Conservation (phyloP, 2,329 filamentous ascomycete species). For the Colletotrichum graminicola region DNA sequence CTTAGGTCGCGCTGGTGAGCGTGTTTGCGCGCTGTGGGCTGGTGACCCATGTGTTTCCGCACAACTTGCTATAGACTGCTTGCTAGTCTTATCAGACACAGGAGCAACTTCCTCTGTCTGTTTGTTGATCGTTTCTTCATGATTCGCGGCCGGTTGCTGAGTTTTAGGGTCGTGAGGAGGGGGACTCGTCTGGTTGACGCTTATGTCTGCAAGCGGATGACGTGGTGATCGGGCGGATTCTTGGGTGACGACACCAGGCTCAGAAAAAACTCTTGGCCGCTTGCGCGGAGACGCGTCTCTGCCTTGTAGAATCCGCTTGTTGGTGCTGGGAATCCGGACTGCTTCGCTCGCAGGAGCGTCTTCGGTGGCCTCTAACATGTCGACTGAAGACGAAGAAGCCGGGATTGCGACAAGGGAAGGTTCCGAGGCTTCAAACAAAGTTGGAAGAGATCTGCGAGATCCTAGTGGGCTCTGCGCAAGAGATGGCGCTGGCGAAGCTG, state of each 20-base stretch:
- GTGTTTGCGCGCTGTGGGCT: background rate
- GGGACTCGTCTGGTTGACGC: slow-evolving; percentile 42
- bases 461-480: slow-evolving; percentile 2
- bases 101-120: background rate
- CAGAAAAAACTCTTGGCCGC: slow-evolving; percentile 2
- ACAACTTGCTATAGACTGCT: background rate
- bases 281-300: slow-evolving; percentile 14
- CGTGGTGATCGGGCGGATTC: slow-evolving; percentile 25
- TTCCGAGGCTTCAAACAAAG: slow-evolving; percentile 12
- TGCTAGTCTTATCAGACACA: background rate
- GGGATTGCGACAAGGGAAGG: slow-evolving; percentile 35
- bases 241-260: slow-evolving; percentile 1
- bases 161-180: slow-evolving; percentile 7
- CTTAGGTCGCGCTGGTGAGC: background rate
- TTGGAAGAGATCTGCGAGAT: slow-evolving; percentile 10
- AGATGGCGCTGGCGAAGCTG: slow-evolving; percentile 25
- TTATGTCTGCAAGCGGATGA: slow-evolving; percentile 44
- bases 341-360: background rate
- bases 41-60: background rate
- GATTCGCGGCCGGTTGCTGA: background rate
- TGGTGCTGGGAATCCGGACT: background rate
- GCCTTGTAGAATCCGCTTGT: slow-evolving; percentile 10
- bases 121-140: background rate
- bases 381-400: slow-evolving; percentile 37
- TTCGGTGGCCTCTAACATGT: background rate